Evolutionary conservation across 139 green algal genomes (phyloP), one percentile per base, ranked within the genome.

Genomic region (Nannochloris sp.): DNA sequence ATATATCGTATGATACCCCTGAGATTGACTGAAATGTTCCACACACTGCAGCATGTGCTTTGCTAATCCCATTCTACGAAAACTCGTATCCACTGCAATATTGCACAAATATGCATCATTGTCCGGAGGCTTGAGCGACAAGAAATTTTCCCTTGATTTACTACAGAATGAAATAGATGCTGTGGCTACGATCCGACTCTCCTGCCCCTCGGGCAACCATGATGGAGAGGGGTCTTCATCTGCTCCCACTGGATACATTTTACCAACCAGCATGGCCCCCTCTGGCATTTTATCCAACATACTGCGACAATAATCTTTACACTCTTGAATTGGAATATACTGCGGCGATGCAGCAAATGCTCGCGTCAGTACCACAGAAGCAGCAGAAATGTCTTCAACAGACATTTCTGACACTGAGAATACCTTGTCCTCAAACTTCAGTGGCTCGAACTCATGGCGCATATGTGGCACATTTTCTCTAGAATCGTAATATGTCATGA

Each of bases 61-160:
- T 18, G 57, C 57, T 44, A 64, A 7, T 50, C 57, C 57, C 56
- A 31, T 27, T 50, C 57, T 50, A 27, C 57, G 18, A 14, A 64
- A 64, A 18, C 12, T 58, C 51, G 57, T 21, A 31, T 64, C 57
- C 46, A 64, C 57, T 50, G 57, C 57, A 49, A 64, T 64, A 51
- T 64, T 64, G 57, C 57, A 64, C 21, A 64, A 64, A 64, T 64
- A 64, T n/a, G 57, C 57, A 25, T 64, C 57, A 0, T 64, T 9
- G n/a, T 64, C 57, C 23, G 57, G 57, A 31, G 57, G 57, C 29
- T 50, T 25, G 4, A 64, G 57, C 6, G 57, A 44, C 27, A 44
- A 15, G 56, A 64, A 64, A 18, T 21, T 64, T 12, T 64, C 57
- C 23, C 57, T 64, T 9, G 57, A 64, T 18, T 56, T 31, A 23